Percentiles rank a stretch among this genome's conserved stretches.
Evolutionary conservation across 1,284 basidiomycete genomes (phyloP).

Genomic region (Ganoderma leucocontextum): DNA sequence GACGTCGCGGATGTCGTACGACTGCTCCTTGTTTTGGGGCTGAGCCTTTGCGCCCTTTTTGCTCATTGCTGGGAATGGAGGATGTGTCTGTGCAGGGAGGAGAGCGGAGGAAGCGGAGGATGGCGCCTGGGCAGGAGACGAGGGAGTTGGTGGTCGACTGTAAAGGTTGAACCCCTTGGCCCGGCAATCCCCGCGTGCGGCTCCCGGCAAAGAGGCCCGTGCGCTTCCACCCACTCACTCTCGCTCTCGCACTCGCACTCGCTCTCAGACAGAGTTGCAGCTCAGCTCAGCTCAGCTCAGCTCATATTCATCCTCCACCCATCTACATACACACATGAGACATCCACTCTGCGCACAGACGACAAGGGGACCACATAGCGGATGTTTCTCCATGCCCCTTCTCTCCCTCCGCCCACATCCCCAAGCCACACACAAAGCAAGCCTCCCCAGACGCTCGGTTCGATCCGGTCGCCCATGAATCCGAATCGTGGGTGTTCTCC

Average conservation of each 20-base stretch:
- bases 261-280: slow-evolving; percentile 29
- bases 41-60: slow-evolving; percentile 61
- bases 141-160: slow-evolving; percentile 39
- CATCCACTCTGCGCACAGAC: slow-evolving; percentile 6
- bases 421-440: neutral
- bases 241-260: neutral
- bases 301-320: neutral
- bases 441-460: slow-evolving; percentile 8
- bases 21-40: slow-evolving; percentile 49
- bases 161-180: slow-evolving; percentile 36
- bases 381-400: slow-evolving; percentile 9
- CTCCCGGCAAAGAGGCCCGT: slow-evolving; percentile 37
- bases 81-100: slow-evolving; percentile 23
- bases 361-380: slow-evolving; percentile 17
- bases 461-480: slow-evolving; percentile 9
- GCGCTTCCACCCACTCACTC: slow-evolving; percentile 23
- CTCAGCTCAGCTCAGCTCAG: slow-evolving; percentile 28
- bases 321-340: slow-evolving; percentile 13
- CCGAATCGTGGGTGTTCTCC: slow-evolving; percentile 4
- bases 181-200: slow-evolving; percentile 38
- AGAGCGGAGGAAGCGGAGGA: slow-evolving; percentile 14
- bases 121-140: slow-evolving; percentile 26
- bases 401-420: neutral
- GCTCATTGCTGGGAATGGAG: slow-evolving; percentile 51
- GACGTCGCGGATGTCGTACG: slow-evolving; percentile 75